A percentile compares a stretch with the other conserved stretches of the same genome.
Evolutionary conservation across 2,329 filamentous ascomycete species (phyloP).

Genomic region (Venturia oleaginea): DNA sequence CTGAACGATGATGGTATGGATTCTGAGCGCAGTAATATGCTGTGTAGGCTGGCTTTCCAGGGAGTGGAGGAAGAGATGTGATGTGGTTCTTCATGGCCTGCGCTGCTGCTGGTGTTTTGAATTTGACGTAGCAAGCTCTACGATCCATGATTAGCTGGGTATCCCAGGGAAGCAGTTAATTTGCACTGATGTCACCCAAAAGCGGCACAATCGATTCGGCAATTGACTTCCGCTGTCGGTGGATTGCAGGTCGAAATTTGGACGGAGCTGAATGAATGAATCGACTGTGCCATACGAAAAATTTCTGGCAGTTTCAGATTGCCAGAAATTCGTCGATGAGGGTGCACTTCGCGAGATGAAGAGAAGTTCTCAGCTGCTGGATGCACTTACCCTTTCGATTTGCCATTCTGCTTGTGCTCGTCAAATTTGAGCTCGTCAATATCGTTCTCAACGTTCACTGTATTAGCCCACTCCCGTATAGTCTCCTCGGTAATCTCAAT

Average conservation of each 20-base stretch:
- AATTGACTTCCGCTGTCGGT: conserved; percentile 79
- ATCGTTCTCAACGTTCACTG: conserved; percentile 73
- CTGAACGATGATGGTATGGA: conserved; percentile 11
- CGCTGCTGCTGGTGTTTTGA: conserved; percentile 63
- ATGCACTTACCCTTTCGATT: conserved; percentile 79
- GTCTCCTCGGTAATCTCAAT: conserved; percentile 68
- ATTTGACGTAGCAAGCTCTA: conserved; percentile 73
- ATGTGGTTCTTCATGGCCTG: conserved; percentile 46
- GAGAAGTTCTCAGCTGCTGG: not conserved
- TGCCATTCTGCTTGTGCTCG: conserved; percentile 97
- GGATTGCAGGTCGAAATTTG: too few species aligned
- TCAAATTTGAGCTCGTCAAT: conserved; percentile 92
- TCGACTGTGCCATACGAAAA: not conserved
- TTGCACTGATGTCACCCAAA: not conserved
- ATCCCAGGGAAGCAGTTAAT: not conserved
- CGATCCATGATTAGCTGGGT: conserved; percentile 35
- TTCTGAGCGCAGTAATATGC: conserved; percentile 10
- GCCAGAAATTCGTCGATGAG: not conserved
- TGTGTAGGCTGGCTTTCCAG: conserved; percentile 20
- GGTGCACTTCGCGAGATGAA: conserved; percentile 7
- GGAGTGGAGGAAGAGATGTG: conserved; percentile 42
- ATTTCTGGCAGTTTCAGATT: not conserved
- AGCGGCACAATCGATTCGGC: conserved; percentile 53
- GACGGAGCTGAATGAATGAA: conserved; percentile 71
- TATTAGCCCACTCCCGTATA: conserved; percentile 73